Conservation (phyloP, 768 basidiomycete species). For the Pleurotus djamor region DNA sequence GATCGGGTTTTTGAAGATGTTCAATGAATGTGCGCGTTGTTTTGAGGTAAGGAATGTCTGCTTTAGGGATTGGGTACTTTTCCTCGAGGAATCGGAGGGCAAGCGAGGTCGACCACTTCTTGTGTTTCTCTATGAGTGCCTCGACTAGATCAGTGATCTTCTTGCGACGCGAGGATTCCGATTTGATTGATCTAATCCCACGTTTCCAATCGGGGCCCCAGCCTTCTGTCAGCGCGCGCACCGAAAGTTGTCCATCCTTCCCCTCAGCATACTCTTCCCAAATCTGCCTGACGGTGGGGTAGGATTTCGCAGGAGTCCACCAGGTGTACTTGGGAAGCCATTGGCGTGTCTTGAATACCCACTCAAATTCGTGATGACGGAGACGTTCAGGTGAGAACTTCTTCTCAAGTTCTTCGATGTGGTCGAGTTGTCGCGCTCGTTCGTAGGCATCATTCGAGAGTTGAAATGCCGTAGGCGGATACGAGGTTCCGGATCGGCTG, state of each 20-base stretch:
- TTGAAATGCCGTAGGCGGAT: too few species aligned
- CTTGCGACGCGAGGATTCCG: conserved; percentile 17
- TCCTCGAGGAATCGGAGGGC: conserved; percentile 21
- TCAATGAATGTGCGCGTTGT: conserved; percentile 12
- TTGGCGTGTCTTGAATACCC: too few species aligned
- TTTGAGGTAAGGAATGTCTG: conserved; percentile 6
- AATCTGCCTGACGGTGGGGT: conserved; percentile 15
- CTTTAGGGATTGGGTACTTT: conserved; percentile 15
- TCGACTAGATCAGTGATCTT: conserved; percentile 19
- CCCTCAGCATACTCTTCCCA: conserved; percentile 24
- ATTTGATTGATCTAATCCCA: conserved; percentile 17
- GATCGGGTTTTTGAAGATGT: conserved; percentile 11
- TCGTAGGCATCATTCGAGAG: too few species aligned
- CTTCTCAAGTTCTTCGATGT: too few species aligned
- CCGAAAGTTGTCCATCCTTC: conserved; percentile 19
- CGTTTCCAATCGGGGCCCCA: conserved; percentile 20
- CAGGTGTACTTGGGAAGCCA: too few species aligned
- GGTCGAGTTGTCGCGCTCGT: too few species aligned
- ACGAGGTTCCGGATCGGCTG: too few species aligned
- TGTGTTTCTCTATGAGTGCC: conserved; percentile 12
- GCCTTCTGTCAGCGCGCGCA: conserved; percentile 7
- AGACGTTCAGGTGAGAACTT: too few species aligned
- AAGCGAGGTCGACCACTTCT: conserved; percentile 15
- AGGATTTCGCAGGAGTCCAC: background rate
- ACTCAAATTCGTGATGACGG: too few species aligned